Base-by-base conservation (phyloP, 2,329 filamentous ascomycete species). In the Fusarium floridanum region DNA sequence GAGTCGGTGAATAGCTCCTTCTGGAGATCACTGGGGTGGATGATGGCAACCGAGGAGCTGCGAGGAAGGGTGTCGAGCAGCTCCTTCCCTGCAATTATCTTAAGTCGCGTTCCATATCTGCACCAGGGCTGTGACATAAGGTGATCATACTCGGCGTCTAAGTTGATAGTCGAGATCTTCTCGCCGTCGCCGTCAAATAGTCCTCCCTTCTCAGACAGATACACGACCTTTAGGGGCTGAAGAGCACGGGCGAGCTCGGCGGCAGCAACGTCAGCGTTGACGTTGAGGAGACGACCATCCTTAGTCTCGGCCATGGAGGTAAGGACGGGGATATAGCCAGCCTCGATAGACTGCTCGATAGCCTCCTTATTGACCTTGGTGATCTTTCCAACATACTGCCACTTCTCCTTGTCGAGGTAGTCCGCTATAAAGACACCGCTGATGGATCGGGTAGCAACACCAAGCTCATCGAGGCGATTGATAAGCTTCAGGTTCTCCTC, bases 1-100 rank as follows among this genome's bases (percentile, higher is more conserved):
- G 95, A 97, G 84, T 98, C 95, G 17, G 96, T 98, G 84, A 98
- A 98, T 7, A 98, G 87, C 83, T 99, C 97, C 86, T 97, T 98
- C 85, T 98, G 95, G 50, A 99, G 88, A 82, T 97, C 95, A 74
- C 94, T 95, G 3, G 97, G 96, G 84, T 98, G 95, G 78, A 98
- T 99, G 80, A 99, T 98, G 71, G 97, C 97, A 60, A 99, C 96
- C 78, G 94, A 97, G 20, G 96, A 98, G 66, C 94, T 96, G 78
- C 94, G 92, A 61, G 97, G 97, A 20, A 99, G 90, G 60, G 94
- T 92, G 77, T 95, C 94, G 62, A 99, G 87, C 32, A 99, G 89
- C 68, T 97, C 95, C 88, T 98, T 24, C 1, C 1, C 24, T 24
- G 24, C 24, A 24, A 24, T 24, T 24, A 24, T 98, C 91, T 99